Evolutionary conservation across 2,329 filamentous ascomycete species (phyloP).

Genomic region (Sarocladiaceae sp.): DNA sequence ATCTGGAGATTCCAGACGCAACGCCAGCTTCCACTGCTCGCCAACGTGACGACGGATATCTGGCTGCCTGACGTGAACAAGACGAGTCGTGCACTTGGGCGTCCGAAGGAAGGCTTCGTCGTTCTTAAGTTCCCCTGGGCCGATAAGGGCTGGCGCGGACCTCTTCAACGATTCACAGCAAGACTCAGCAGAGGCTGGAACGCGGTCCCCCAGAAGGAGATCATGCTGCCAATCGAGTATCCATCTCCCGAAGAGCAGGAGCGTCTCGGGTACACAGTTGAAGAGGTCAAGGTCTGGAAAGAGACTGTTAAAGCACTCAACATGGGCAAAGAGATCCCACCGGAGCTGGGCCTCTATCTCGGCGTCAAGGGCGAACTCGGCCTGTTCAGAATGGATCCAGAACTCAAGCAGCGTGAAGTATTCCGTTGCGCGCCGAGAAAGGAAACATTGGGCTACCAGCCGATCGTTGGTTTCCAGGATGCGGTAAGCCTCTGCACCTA

Average conservation of each 20-base stretch:
- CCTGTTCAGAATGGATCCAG: constrained; percentile 64
- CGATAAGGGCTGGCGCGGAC: constrained; percentile 43
- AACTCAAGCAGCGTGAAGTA: constrained; percentile 50
- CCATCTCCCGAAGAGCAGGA: constrained; percentile 55
- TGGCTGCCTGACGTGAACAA: constrained; percentile 65
- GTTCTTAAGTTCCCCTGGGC: constrained; percentile 62
- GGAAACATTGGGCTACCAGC: constrained; percentile 58
- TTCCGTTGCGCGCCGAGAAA: constrained; percentile 55
- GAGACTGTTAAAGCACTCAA: constrained; percentile 53
- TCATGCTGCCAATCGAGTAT: constrained; percentile 61
- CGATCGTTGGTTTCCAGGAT: constrained; percentile 65
- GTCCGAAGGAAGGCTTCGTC: constrained; percentile 54
- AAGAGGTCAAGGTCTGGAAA: constrained; percentile 62
- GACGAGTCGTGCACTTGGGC: constrained; percentile 44
- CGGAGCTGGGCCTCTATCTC: constrained; percentile 60
- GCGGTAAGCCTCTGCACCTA: constrained; percentile 44
- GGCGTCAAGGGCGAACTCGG: constrained; percentile 60
- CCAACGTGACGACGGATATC: constrained; percentile 62
- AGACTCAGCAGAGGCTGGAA: constrained; percentile 46
- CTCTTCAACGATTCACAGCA: constrained; percentile 40
- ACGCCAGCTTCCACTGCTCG: constrained; percentile 64
- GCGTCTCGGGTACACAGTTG: constrained; percentile 53
- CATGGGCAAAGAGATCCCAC: constrained; percentile 53
- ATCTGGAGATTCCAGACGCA: constrained; percentile 70
- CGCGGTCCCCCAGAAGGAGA: constrained; percentile 55